Percentiles rank a stretch among this genome's conserved stretches.
These are phyloP conservation scores for Podospora tetraspora DNA, from an alignment of 495 filamentous ascomycete species.

Conservation along the genomic window DNA sequence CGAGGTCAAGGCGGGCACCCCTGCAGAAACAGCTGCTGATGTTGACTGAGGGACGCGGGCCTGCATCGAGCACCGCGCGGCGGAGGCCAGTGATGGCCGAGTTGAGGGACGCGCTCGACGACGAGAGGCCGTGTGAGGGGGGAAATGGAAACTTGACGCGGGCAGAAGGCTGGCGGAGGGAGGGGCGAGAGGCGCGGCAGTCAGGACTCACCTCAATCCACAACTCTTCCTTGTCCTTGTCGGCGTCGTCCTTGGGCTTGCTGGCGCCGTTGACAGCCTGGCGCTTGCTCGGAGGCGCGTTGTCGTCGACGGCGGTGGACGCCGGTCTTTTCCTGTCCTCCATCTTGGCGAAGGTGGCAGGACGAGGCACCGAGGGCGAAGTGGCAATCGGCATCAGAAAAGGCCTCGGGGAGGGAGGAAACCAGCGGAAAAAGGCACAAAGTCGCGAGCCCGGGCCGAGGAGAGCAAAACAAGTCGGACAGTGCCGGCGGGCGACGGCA, in stretches of 20 bases:
- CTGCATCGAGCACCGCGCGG: conserved; percentile 14
- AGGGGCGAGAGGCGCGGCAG: conserved; percentile 17
- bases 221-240: conserved; percentile 74
- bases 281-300: conserved; percentile 78
- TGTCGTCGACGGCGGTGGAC: conserved; percentile 64
- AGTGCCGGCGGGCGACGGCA: conserved; percentile 9
- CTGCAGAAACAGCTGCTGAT: conserved; percentile 25
- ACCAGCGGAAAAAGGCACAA: conserved; percentile 24
- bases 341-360: conserved; percentile 73
- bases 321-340: conserved; percentile 94
- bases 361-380: conserved; percentile 62
- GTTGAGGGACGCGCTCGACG: conserved; percentile 12
- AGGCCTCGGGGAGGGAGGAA: conserved; percentile 24
- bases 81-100: conserved; percentile 1
- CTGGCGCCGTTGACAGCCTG: conserved; percentile 74
- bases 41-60: conserved; percentile 16
- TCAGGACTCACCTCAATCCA: conserved; percentile 71
- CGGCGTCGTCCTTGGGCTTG: conserved; percentile 64
- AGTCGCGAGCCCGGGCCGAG: conserved; percentile 25
- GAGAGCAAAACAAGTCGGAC: conserved; percentile 19
- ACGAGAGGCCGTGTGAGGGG: conserved; percentile 8
- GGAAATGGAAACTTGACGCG: conserved; percentile 20
- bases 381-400: conserved; percentile 78
- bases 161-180: conserved; percentile 13
- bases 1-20: conserved; percentile 31